Percentiles rank a stretch among this genome's conserved stretches.
phyloP scores from a whole-genome alignment of 1,284 basidiomycete species.

The Boletellus deceptivus region DNA sequence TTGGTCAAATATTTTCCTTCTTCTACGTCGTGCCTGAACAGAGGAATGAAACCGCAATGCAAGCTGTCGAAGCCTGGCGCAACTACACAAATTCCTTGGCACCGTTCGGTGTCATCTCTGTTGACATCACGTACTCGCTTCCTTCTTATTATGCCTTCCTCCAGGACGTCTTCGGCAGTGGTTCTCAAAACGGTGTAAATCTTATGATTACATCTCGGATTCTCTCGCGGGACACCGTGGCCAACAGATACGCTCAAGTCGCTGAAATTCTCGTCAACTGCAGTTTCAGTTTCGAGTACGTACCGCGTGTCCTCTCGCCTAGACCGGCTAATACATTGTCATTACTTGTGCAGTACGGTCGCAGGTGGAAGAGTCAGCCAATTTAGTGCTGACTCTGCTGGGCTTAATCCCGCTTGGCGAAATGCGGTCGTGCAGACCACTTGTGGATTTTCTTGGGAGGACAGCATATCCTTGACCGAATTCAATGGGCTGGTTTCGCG shows the following conservation, averaged over 20 bases:
- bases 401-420: slow-evolving; percentile 45
- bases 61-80: slow-evolving; percentile 34
- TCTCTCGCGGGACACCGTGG: slow-evolving; percentile 35
- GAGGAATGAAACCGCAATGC: slow-evolving; percentile 32
- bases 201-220: slow-evolving; percentile 37
- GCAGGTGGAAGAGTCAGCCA: slow-evolving; percentile 40
- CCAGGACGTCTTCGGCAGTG: slow-evolving; percentile 8
- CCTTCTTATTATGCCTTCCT: slow-evolving; percentile 35
- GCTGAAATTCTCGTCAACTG: slow-evolving; percentile 30
- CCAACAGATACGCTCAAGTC: slow-evolving; percentile 27
- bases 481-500: slow-evolving; percentile 29
- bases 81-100: slow-evolving; percentile 18
- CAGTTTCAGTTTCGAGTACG: slow-evolving; percentile 10
- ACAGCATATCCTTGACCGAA: slow-evolving; percentile 29
- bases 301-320: no score
- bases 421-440: slow-evolving; percentile 34
- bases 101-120: slow-evolving; percentile 4
- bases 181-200: slow-evolving; percentile 19
- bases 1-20: slow-evolving; percentile 14
- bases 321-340: no score
- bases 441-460: slow-evolving; percentile 31
- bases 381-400: slow-evolving; percentile 36
- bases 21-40: slow-evolving; percentile 35
- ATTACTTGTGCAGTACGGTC: slow-evolving; percentile 26
- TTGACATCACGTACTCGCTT: slow-evolving; percentile 8